Percentiles rank a stretch among this genome's conserved stretches.
phyloP scores from a whole-genome alignment of 306 rosid species.

The Prunus persica region DNA sequence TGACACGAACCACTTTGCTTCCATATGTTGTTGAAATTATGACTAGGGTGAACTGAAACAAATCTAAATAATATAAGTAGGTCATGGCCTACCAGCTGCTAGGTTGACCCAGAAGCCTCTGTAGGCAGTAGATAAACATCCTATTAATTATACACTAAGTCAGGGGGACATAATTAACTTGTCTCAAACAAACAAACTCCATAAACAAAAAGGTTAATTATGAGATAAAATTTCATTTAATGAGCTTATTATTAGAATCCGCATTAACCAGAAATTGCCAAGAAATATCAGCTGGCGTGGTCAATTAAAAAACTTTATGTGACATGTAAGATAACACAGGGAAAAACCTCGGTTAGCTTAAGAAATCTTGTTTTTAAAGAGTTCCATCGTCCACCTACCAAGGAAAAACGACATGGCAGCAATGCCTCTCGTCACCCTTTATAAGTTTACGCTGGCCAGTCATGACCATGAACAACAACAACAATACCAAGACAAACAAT shows the following conservation, averaged over 20 bases:
- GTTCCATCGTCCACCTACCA: slow-evolving; percentile 61
- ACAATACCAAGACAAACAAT: background rate
- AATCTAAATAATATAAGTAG: background rate
- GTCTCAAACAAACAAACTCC: slow-evolving; percentile 2
- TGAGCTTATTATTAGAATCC: background rate
- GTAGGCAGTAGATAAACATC: background rate
- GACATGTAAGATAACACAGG: slow-evolving; percentile 49
- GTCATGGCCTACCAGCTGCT: background rate
- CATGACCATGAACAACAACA: slow-evolving; percentile 33
- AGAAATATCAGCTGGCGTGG: slow-evolving; percentile 21
- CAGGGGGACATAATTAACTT: background rate
- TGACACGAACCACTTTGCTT: background rate
- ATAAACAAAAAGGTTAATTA: background rate
- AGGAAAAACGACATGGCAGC: slow-evolving; percentile 75
- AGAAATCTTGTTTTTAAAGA: slow-evolving; percentile 49
- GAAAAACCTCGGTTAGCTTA: background rate
- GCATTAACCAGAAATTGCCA: slow-evolving; percentile 15
- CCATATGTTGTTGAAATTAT: background rate
- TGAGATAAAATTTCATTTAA: background rate
- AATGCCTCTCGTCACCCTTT: slow-evolving; percentile 37
- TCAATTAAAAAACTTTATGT: slow-evolving; percentile 54
- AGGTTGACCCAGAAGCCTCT: background rate
- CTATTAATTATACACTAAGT: background rate
- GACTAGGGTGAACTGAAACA: background rate
- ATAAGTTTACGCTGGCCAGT: slow-evolving; percentile 51